Conservation (phyloP, 352 stramenopile genomes). For the Blastocystis hominis region DNA sequence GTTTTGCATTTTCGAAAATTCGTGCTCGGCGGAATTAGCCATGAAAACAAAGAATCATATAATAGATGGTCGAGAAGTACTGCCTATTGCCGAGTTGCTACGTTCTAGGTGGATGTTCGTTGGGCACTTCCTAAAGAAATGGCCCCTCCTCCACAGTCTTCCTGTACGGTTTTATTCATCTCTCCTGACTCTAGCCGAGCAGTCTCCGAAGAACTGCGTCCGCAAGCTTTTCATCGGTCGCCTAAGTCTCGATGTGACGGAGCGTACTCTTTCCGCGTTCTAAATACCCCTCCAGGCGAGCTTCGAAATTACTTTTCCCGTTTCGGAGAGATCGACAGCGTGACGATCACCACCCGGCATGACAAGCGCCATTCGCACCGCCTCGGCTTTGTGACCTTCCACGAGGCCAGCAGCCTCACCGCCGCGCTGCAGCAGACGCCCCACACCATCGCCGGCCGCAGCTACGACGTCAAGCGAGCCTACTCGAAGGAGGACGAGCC, state of each 20-base stretch:
- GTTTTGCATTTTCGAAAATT: slow-evolving; percentile 56
- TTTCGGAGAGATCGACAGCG: slow-evolving; percentile 44
- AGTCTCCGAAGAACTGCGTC: neutral
- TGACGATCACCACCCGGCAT: slow-evolving; percentile 22
- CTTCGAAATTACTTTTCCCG: slow-evolving; percentile 3
- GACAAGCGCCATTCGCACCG: slow-evolving; percentile 25
- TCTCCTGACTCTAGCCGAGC: neutral
- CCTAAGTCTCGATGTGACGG: slow-evolving; percentile 10
- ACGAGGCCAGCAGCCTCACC: neutral
- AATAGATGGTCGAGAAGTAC: slow-evolving; percentile 32
- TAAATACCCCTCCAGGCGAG: neutral
- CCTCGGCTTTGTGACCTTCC: slow-evolving; percentile 44
- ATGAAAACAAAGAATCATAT: slow-evolving; percentile 39
- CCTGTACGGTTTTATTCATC: neutral
- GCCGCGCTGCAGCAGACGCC: neutral
- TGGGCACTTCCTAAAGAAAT: slow-evolving; percentile 48
- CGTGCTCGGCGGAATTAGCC: slow-evolving; percentile 27
- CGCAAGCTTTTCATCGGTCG: slow-evolving; percentile 33
- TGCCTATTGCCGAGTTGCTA: neutral
- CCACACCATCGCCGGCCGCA: slow-evolving; percentile 12
- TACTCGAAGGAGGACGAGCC: slow-evolving; percentile 8
- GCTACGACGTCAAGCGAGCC: slow-evolving; percentile 32
- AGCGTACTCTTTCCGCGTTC: neutral
- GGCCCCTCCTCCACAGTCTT: slow-evolving; percentile 25
- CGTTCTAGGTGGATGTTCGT: slow-evolving; percentile 33